Base-by-base conservation (phyloP, 2,329 filamentous ascomycete species). In the Sporothrix luriei region DNA sequence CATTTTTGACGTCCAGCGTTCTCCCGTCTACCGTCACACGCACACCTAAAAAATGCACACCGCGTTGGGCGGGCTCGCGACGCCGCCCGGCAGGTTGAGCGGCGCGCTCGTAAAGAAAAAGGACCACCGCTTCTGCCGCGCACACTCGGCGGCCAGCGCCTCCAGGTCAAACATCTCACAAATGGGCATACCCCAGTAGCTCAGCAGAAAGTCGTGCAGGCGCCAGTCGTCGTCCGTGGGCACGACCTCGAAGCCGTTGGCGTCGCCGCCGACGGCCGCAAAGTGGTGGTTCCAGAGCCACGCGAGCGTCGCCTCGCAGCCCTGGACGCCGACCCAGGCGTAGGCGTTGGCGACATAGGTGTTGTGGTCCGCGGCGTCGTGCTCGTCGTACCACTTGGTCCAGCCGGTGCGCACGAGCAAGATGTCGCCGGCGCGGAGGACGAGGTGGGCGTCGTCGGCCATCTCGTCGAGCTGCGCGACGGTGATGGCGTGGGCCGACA, bases 201-300 rank as follows among this genome's bases (percentile, higher is more conserved):
- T 78, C 16, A 87, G 77, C 2, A 86, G 77, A 73, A 82, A 83
- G 16, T 79, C 78, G 70, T 86, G 84, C 33, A 86, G 77, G 13
- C 57, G 82, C 43, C 38, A 66, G 43, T 70, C 48, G 2, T 29
- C 16, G 57, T 62, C 24, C 51, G 55, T 43, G 5, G 71, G 71
- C 24, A 68, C 21, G 2, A 68, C 71, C 79, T 92, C 90, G 72
- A 92, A 91, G 0, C 84, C 81, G 24, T 84, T 85, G 14, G 83
- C 80, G 75, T 92, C 90, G 0, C 87, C 87, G 0, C 84, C 88
- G 1, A 90, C 88, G 0, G 86, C 87, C 0, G 89, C 82, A 73
- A 92, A 91, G 67, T 89, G 88, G 73, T 84, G 86, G 75, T 92
- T 88, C 80, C 91, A 90, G 70, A 92, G 72, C 89, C 89, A 92